Evolutionary conservation across 441 rosid genomes (phyloP).

Genomic region (Rhodomyrtus psidioides): DNA sequence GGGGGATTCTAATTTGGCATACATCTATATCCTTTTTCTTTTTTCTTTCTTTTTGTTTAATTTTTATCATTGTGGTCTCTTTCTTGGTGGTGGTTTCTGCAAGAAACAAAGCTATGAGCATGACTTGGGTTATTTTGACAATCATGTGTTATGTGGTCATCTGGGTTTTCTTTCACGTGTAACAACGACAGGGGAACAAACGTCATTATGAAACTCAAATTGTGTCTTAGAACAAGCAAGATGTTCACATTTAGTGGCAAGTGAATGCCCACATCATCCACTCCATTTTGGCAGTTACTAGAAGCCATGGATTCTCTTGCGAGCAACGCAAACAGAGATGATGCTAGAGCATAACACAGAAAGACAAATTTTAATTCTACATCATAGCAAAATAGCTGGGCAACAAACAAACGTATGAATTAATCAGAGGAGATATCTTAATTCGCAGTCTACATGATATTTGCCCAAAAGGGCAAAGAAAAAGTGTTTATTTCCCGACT

Average conservation of each 20-base stretch:
- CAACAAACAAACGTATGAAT: neutral
- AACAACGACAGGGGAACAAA: neutral
- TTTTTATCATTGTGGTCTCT: neutral
- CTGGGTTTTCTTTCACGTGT: neutral
- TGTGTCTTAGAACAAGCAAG: neutral
- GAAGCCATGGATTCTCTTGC: neutral
- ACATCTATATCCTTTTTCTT: neutral
- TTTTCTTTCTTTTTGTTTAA: neutral
- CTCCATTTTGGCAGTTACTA: neutral
- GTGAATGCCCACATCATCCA: neutral
- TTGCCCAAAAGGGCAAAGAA: neutral
- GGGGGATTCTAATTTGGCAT: neutral
- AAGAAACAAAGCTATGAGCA: neutral
- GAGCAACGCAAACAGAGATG: neutral
- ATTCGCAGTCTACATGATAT: neutral
- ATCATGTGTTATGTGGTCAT: neutral
- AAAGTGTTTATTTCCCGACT: constrained; percentile 2
- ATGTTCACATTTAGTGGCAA: neutral
- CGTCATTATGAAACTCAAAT: neutral
- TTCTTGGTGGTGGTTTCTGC: neutral
- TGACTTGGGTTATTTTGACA: neutral
- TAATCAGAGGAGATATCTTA: neutral
- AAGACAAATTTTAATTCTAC: neutral
- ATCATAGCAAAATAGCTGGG: neutral
- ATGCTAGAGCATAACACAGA: neutral